A percentile compares a stretch with the other conserved stretches of the same genome.
These are phyloP conservation scores for Abortiporus biennis DNA, from an alignment of 1,284 basidiomycete genomes.

Conservation along the genomic window DNA sequence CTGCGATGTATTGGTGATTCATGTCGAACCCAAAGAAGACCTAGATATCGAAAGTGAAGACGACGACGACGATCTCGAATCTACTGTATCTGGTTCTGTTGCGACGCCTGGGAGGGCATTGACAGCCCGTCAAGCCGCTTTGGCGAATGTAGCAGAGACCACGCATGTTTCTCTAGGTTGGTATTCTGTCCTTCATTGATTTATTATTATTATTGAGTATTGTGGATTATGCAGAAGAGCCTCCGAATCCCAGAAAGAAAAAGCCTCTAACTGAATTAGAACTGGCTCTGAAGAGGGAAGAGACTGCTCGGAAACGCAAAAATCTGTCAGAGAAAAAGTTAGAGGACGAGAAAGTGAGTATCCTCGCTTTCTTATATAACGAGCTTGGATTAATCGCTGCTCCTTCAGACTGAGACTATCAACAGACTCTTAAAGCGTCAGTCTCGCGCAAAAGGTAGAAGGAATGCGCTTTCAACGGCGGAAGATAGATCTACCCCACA, in stretches of 20 bases:
- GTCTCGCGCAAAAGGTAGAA: conserved; percentile 61
- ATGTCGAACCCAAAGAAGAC: conserved; percentile 8
- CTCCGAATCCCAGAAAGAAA: conserved; percentile 53
- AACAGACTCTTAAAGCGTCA: conserved; percentile 89
- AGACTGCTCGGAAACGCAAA: conserved; percentile 80
- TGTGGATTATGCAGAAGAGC: conserved; percentile 29
- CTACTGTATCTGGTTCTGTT: conserved; percentile 33
- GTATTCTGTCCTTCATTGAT: conserved; percentile 12
- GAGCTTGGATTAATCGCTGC: not conserved
- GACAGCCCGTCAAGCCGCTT: conserved; percentile 69
- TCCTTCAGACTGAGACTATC: conserved; percentile 79
- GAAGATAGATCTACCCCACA: conserved; percentile 37
- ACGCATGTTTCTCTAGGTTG: conserved; percentile 58
- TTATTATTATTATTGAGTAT: not conserved
- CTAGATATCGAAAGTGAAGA: conserved; percentile 9
- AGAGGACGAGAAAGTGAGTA: conserved; percentile 82
- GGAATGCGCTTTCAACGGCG: conserved; percentile 43
- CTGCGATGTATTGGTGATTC: not conserved
- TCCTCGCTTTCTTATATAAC: not conserved
- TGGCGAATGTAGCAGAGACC: conserved; percentile 59
- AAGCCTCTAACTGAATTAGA: conserved; percentile 80
- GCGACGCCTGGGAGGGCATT: conserved; percentile 38
- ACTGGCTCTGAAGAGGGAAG: conserved; percentile 74
- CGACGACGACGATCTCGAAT: conserved; percentile 41
- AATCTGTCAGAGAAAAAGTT: conserved; percentile 87